These are phyloP conservation scores for Polyporus arcularius DNA, from an alignment of 768 basidiomycete genomes.

Conservation along the genomic window DNA sequence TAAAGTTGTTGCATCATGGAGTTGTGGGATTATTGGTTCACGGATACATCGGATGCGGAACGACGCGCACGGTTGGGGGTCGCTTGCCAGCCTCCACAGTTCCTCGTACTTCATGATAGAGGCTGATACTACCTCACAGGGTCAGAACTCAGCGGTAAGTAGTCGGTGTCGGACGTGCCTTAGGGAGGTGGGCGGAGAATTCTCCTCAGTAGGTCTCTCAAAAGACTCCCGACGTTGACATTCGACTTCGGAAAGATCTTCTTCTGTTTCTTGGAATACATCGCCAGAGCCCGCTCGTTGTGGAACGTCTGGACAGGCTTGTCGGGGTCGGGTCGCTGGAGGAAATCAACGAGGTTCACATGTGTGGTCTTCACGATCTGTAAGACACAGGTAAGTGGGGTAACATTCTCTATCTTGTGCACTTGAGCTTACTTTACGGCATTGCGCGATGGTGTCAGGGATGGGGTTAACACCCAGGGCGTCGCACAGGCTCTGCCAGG, in stretches of 20 bases:
- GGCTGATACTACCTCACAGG: too few species aligned
- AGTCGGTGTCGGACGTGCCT: too few species aligned
- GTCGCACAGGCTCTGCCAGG: conserved; percentile 10
- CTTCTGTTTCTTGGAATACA: conserved; percentile 22
- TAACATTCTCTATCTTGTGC: not conserved
- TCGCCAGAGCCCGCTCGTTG: conserved; percentile 22
- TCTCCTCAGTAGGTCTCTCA: conserved; percentile 30
- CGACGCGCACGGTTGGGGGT: too few species aligned
- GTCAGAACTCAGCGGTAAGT: too few species aligned
- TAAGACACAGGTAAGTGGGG: not conserved
- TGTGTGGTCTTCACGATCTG: conserved; percentile 28
- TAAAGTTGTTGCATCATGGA: too few species aligned
- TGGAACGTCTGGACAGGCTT: conserved; percentile 24
- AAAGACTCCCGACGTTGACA: conserved; percentile 31
- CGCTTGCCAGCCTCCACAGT: too few species aligned
- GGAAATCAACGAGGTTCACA: conserved; percentile 36
- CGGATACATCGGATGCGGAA: too few species aligned
- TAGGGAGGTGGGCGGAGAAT: conserved; percentile 11
- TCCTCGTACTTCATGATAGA: too few species aligned
- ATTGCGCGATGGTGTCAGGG: conserved; percentile 7
- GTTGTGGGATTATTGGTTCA: too few species aligned
- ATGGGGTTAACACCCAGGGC: conserved; percentile 1
- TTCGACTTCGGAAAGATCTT: conserved; percentile 32
- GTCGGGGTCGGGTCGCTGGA: conserved; percentile 21
- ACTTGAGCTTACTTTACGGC: conserved; percentile 9